Conservation (phyloP, 257 asterid species). For the Ajuga chamaepitys region DNA sequence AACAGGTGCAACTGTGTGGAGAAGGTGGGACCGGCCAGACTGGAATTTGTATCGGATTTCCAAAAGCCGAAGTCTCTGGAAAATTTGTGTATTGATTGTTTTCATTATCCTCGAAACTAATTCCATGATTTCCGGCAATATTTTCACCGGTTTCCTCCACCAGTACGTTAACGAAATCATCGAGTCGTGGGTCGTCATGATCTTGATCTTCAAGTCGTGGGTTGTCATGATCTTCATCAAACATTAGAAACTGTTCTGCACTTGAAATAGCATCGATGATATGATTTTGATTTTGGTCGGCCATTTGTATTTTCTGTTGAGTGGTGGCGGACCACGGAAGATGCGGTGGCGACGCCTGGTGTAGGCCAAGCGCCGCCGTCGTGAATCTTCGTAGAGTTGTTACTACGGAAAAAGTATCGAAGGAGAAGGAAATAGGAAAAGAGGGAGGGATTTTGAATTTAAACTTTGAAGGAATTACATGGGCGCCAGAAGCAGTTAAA, state of each 20-base stretch:
- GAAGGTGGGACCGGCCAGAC: conserved; percentile 40
- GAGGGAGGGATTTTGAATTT: neutral
- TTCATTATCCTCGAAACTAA: neutral
- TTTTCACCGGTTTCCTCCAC: conserved; percentile 7
- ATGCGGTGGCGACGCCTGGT: conserved; percentile 44
- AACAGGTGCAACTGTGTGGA: conserved; percentile 40
- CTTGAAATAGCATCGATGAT: neutral
- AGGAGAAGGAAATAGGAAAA: neutral
- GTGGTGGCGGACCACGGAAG: neutral
- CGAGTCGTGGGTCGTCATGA: conserved; percentile 2
- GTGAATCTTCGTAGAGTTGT: neutral
- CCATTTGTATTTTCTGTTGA: conserved; percentile 15
- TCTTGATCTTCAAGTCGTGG: conserved; percentile 9
- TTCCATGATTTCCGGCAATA: conserved; percentile 14
- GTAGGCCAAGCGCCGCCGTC: conserved; percentile 44
- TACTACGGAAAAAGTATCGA: neutral
- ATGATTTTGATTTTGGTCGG: conserved; percentile 15
- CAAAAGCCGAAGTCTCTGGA: conserved; percentile 13
- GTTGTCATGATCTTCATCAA: neutral
- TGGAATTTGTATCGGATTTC: conserved; percentile 28
- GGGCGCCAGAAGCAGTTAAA: conserved; percentile 32
- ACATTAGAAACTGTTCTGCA: conserved; percentile 11
- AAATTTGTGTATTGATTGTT: neutral
- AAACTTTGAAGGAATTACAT: neutral
- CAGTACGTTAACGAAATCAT: conserved; percentile 2